Evolutionary conservation across 2,329 filamentous ascomycete genomes (phyloP), one percentile per base, ranked within the genome.

Genomic region (Eutypa lata): DNA sequence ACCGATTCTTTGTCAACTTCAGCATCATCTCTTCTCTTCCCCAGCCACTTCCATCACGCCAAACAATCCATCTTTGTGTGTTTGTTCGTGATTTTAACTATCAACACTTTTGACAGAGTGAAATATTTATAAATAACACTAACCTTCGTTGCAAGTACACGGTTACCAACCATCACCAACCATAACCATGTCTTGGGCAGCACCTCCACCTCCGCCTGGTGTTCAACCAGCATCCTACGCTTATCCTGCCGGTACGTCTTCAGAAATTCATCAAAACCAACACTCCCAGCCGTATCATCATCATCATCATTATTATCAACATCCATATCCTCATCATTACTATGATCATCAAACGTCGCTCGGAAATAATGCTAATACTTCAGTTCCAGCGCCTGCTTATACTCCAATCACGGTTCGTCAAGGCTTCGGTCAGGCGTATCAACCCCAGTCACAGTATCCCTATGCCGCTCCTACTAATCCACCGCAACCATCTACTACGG

Each of bases 381-480:
- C 18, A n/a, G 22, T 26, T 45, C 47, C 57, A 75, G 74, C 61
- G 57, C 57, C 70, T 38, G 74, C 76, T 45, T 78, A 75, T 56
- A 76, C 74, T 24, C 57, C 74, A 19, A 72, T 78, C 18, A 67
- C 71, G 58, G 73, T 75, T 46, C 71, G 75, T 64, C 70, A 71
- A 53, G 64, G 65, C 31, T 73, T 72, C 56, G 60, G 62, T 49
- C 65, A 65, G 53, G 46, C 64, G 18, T 69, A 66, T 51, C 61
- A 61, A 58, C 28, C 64, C 50, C 67, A 65, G 54, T 54, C 63
- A 58, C 65, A 64, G 50, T 66, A 66, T 59, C 42, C 61, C 43
- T 68, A 68, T 56, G 57, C 57, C 57, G 52, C 62, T 54, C 58
- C 65, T 67, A 57, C 67, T 68, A 68, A 68, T 68, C 56, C 65